Conservation (phyloP, 805 yeast genomes). For the Saccharomycopsis babjevae region DNA sequence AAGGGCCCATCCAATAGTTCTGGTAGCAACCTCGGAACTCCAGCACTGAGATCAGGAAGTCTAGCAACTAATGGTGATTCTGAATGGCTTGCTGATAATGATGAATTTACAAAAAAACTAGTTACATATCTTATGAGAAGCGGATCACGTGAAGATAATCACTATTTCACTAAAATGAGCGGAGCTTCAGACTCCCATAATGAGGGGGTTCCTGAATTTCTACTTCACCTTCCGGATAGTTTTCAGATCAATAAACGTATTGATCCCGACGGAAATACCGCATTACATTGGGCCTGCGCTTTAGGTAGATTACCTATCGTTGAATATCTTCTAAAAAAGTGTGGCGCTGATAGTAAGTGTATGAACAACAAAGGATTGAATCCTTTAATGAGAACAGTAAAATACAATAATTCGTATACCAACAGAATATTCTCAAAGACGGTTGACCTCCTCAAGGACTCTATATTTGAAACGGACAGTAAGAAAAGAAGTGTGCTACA, state of each 20-base stretch:
- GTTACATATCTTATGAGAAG: slow-evolving; percentile 46
- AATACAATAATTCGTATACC: slow-evolving; percentile 81
- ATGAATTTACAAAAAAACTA: slow-evolving; percentile 36
- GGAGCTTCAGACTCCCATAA: not conserved
- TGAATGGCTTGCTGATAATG: slow-evolving; percentile 26
- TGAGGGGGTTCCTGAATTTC: slow-evolving; percentile 24
- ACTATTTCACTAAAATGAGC: slow-evolving; percentile 9
- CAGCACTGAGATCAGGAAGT: not conserved
- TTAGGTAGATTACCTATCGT: slow-evolving; percentile 78
- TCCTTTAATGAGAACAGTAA: slow-evolving; percentile 74
- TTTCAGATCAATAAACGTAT: slow-evolving; percentile 64
- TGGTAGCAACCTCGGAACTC: not conserved
- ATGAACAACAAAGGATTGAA: slow-evolving; percentile 71
- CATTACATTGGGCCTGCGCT: slow-evolving; percentile 96
- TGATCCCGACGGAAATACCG: slow-evolving; percentile 90
- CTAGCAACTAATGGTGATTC: not conserved
- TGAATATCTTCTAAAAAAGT: slow-evolving; percentile 52
- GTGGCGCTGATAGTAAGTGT: slow-evolving; percentile 61
- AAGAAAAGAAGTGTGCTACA: slow-evolving; percentile 74
- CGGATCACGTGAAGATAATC: slow-evolving; percentile 37
- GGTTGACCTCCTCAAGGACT: slow-evolving; percentile 63
- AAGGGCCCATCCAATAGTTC: not conserved
- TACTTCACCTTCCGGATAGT: slow-evolving; percentile 49
- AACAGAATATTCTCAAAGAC: slow-evolving; percentile 71
- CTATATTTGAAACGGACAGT: slow-evolving; percentile 68